Evolutionary conservation across 768 basidiomycete species (phyloP).

Genomic region (Collybiopsis confluens): DNA sequence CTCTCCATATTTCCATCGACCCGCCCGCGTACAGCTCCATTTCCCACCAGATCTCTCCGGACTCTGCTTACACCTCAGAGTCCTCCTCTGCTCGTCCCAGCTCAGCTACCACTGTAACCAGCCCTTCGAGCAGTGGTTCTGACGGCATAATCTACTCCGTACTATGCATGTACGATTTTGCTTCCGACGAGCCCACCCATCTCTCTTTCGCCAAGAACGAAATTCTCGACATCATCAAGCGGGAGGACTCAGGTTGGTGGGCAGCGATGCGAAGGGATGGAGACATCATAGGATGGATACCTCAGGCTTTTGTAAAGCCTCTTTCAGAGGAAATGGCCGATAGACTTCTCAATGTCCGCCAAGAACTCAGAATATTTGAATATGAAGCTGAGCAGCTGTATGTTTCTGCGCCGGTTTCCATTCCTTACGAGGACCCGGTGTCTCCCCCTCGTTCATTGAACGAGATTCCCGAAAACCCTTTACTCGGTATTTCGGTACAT

Average conservation of each 20-base stretch:
- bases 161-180: conserved; percentile 66
- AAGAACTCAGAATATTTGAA: conserved; percentile 42
- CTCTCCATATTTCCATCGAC: conserved; percentile 37
- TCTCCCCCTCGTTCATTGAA: neutral
- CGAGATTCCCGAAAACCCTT: conserved; percentile 5
- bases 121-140: conserved; percentile 25
- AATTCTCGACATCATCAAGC: conserved; percentile 61
- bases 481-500: neutral
- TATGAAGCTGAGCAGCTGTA: conserved; percentile 44
- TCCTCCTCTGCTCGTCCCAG: conserved; percentile 29
- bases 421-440: conserved; percentile 20
- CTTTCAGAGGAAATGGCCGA: conserved; percentile 50
- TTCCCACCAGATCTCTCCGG: conserved; percentile 23
- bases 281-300: conserved; percentile 68
- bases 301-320: conserved; percentile 60
- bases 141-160: conserved; percentile 45
- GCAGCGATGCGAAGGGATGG: conserved; percentile 59
- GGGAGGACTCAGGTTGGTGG: conserved; percentile 79
- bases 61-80: conserved; percentile 22
- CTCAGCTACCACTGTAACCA: conserved; percentile 23
- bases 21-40: conserved; percentile 21
- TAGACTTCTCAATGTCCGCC: conserved; percentile 37
- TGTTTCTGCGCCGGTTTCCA: conserved; percentile 32
- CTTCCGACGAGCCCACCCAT: conserved; percentile 55
- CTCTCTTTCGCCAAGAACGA: conserved; percentile 64